phyloP scores from a whole-genome alignment of 495 filamentous ascomycete species.

The Lophiotrema nucula region DNA sequence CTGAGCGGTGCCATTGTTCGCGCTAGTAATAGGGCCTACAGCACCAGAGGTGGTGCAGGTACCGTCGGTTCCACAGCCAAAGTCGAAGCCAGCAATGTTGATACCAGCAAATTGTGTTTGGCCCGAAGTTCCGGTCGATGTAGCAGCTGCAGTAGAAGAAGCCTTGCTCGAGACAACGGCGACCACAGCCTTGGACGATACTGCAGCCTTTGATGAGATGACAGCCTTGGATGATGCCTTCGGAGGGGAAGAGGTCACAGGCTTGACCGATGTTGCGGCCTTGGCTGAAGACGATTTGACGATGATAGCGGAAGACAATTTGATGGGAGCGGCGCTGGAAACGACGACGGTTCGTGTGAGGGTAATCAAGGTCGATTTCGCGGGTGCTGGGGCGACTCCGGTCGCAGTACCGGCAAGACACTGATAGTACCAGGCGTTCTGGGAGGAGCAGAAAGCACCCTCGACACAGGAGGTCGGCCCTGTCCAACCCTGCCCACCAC shows the following conservation, averaged over 20 bases:
- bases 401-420: background rate
- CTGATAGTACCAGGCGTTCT: background rate
- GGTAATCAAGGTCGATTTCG: background rate
- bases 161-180: conserved; percentile 53
- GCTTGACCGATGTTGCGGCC: background rate
- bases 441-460: background rate
- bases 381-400: background rate
- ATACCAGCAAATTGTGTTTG: conserved; percentile 41
- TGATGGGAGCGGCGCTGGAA: background rate
- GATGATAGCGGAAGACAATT: background rate
- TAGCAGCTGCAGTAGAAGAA: conserved; percentile 48
- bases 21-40: conserved; percentile 35
- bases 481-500: background rate
- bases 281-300: background rate
- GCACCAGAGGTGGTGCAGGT: conserved; percentile 37
- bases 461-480: background rate
- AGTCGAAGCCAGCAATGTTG: conserved; percentile 51
- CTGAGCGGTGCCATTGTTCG: conserved; percentile 49
- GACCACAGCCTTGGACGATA: conserved; percentile 45
- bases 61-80: conserved; percentile 52
- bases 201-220: background rate
- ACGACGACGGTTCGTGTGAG: background rate
- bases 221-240: background rate
- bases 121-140: conserved; percentile 55
- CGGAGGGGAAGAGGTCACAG: background rate